A percentile compares a stretch with the other conserved stretches of the same genome.
Evolutionary conservation across 2,329 filamentous ascomycete genomes (phyloP).

Genomic region (Bipolaris cookei): DNA sequence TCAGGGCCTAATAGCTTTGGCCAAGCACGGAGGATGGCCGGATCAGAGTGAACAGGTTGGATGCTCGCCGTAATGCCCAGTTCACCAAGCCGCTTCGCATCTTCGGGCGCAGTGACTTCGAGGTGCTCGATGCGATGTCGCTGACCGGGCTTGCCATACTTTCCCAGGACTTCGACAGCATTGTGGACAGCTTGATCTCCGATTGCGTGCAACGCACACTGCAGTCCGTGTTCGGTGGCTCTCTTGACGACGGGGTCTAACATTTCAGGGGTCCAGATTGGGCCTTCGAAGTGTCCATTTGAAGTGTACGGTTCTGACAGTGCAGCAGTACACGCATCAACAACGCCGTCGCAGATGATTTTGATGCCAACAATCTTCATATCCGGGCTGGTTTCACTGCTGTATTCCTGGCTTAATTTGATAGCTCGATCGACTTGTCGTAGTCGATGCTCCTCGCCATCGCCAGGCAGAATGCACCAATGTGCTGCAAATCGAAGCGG

Average conservation of each 20-base stretch:
- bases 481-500: conserved; percentile 62
- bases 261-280: conserved; percentile 62
- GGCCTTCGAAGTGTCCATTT: conserved; percentile 55
- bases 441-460: conserved; percentile 54
- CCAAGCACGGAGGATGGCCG: conserved; percentile 68
- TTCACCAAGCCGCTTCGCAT: conserved; percentile 62
- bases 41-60: conserved; percentile 90
- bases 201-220: conserved; percentile 70
- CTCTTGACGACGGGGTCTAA: conserved; percentile 61
- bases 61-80: conserved; percentile 82
- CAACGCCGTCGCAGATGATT: conserved; percentile 68
- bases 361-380: conserved; percentile 67
- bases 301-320: conserved; percentile 64
- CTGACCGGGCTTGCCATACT: conserved; percentile 51
- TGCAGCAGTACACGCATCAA: conserved; percentile 70
- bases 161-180: conserved; percentile 63
- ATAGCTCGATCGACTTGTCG: conserved; percentile 60
- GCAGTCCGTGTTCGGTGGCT: conserved; percentile 62
- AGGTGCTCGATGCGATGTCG: conserved; percentile 71
- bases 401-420: conserved; percentile 56
- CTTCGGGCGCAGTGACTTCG: conserved; percentile 62
- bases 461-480: conserved; percentile 61
- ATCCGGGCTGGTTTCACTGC: conserved; percentile 54
- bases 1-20: conserved; percentile 61
- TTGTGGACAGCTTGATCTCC: conserved; percentile 65